Evolutionary conservation across 2,329 filamentous ascomycete species (phyloP).

Genomic region (Cercospora citrullina): DNA sequence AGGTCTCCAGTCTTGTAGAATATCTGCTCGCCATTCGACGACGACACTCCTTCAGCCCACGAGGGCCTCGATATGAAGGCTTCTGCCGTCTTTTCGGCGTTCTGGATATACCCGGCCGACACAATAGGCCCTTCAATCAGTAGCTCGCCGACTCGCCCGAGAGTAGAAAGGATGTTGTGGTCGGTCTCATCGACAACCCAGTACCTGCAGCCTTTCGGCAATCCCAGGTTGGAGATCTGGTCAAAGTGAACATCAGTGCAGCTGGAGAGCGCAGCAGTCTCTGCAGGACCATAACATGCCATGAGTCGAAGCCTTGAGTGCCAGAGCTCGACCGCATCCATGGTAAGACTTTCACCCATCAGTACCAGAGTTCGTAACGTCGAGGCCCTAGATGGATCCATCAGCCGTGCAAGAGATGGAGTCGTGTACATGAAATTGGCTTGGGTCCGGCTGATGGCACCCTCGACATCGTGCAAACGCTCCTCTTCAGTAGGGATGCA

Average conservation of each 20-base stretch:
- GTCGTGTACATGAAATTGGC: neutral
- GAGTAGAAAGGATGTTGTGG: neutral
- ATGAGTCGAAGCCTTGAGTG: neutral
- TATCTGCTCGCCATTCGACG: neutral
- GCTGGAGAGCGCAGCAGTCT: neutral
- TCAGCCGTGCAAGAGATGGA: neutral
- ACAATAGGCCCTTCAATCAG: neutral
- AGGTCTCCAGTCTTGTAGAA: neutral
- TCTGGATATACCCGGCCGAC: neutral
- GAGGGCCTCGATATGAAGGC: neutral
- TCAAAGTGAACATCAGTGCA: neutral
- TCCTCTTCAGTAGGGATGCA: constrained; percentile 30
- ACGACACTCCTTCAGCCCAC: neutral
- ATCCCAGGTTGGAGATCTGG: neutral
- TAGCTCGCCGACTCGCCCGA: neutral
- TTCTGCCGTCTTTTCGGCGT: neutral
- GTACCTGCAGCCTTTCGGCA: neutral
- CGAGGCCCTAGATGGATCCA: neutral
- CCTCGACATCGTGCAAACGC: neutral
- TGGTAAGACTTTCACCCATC: neutral
- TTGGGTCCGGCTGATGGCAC: neutral
- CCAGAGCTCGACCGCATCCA: neutral
- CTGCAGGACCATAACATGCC: neutral
- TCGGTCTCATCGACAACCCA: neutral
- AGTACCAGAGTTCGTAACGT: neutral